Evolutionary conservation across 177 flowering plant genomes (phyloP).

Genomic region (Vitis hybrid): DNA sequence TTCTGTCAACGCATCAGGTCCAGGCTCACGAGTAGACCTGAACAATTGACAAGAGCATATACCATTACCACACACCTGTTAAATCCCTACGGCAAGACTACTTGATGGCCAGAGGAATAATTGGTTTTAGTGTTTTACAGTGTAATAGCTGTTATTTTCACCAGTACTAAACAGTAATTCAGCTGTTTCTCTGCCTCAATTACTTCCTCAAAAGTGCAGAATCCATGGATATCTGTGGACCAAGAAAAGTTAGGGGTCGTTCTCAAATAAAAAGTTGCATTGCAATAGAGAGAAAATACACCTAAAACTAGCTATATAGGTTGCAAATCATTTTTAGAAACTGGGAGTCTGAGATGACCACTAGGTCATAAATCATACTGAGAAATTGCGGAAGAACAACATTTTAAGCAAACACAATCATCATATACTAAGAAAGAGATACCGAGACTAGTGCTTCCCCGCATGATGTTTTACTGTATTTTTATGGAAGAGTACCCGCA

Average conservation of each 20-base stretch:
- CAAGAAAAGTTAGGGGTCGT: not conserved
- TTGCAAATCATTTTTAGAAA: not conserved
- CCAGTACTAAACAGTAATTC: not conserved
- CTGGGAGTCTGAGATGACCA: not conserved
- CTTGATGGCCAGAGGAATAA: too few species aligned
- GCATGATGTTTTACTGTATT: not conserved
- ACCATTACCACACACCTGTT: too few species aligned
- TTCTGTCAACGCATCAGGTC: too few species aligned
- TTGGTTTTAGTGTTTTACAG: too few species aligned
- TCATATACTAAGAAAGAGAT: not conserved
- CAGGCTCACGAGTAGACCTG: too few species aligned
- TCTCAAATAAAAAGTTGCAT: not conserved
- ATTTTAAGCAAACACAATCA: not conserved
- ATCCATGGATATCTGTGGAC: not conserved
- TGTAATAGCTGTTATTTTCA: not conserved
- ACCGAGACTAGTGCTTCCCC: not conserved
- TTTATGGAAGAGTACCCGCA: too few species aligned
- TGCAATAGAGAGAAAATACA: not conserved
- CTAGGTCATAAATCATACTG: not conserved
- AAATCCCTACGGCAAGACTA: too few species aligned
- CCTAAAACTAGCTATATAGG: not conserved
- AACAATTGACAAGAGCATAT: too few species aligned
- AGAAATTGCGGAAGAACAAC: not conserved
- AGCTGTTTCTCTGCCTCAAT: not conserved
- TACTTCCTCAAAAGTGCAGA: not conserved